Percentiles rank a stretch among this genome's conserved stretches.
phyloP scores from a whole-genome alignment of 2,329 filamentous ascomycete genomes.

The Diaporthe vaccinii region DNA sequence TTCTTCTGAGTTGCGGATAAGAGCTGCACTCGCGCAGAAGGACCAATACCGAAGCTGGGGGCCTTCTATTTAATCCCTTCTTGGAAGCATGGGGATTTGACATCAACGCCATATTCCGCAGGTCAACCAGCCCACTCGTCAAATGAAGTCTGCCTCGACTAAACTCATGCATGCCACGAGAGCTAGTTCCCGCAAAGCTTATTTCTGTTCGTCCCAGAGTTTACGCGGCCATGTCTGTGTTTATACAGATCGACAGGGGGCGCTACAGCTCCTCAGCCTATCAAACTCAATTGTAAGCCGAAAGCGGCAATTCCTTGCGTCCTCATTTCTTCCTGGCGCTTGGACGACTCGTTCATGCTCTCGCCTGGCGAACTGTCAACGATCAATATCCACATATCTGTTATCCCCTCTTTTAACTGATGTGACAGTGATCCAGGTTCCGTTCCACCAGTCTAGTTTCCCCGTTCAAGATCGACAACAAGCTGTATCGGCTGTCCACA shows the following conservation, averaged over 20 bases:
- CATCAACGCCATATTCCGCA: background rate
- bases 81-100: background rate
- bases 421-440: background rate
- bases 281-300: background rate
- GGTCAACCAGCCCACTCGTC: background rate
- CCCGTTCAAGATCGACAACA: background rate
- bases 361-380: too few species aligned
- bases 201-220: slow-evolving; percentile 7
- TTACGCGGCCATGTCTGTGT: background rate
- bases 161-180: background rate
- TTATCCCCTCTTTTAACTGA: background rate
- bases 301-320: slow-evolving; percentile 1
- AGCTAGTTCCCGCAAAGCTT: slow-evolving; percentile 1
- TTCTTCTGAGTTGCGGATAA: background rate
- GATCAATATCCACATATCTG: background rate
- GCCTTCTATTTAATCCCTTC: background rate
- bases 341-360: too few species aligned
- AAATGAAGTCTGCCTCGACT: background rate
- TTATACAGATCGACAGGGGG: background rate
- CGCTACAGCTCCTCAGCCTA: background rate
- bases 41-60: background rate
- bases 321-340: background rate
- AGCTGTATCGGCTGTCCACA: background rate
- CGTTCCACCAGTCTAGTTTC: background rate
- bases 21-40: background rate